phyloP scores from a whole-genome alignment of 2,329 filamentous ascomycete genomes.

The Dothideomycetes sp. region DNA sequence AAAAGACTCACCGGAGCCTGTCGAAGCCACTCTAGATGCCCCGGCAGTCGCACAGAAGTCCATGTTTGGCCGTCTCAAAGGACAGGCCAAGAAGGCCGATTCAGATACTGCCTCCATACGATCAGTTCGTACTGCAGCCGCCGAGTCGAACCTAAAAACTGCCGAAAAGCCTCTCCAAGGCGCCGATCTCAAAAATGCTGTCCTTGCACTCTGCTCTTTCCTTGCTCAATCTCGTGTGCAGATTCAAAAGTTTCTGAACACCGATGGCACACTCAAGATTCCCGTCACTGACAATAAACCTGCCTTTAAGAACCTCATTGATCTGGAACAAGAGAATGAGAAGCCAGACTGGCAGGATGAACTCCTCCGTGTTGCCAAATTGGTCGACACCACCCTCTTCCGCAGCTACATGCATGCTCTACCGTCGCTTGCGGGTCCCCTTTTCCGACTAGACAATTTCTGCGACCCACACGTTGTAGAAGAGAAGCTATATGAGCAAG shows the following conservation, averaged over 20 bases:
- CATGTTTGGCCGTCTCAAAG: constrained; percentile 37
- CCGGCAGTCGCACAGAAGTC: constrained; percentile 24
- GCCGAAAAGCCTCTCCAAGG: constrained; percentile 54
- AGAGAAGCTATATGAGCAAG: constrained; percentile 78
- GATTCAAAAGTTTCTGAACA: constrained; percentile 49
- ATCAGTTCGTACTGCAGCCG: constrained; percentile 44
- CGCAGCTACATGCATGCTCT: constrained; percentile 88
- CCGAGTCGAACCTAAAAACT: constrained; percentile 34
- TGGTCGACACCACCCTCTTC: constrained; percentile 92
- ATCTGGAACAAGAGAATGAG: constrained; percentile 20
- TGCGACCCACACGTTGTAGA: constrained; percentile 94
- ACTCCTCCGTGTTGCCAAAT: constrained; percentile 62
- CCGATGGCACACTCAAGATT: constrained; percentile 44
- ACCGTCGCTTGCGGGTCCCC: constrained; percentile 70
- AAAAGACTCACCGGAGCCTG: constrained; percentile 12
- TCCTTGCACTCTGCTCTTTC: constrained; percentile 75
- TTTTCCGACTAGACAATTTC: constrained; percentile 95
- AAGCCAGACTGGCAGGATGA: constrained; percentile 55
- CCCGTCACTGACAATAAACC: constrained; percentile 21
- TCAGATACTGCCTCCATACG: constrained; percentile 47
- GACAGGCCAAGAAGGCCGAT: constrained; percentile 30
- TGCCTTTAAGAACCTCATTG: constrained; percentile 32
- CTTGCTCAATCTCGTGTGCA: constrained; percentile 70
- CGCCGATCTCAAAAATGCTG: constrained; percentile 72
- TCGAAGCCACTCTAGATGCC: constrained; percentile 18